Evolutionary conservation across 2,329 filamentous ascomycete species (phyloP).

Genomic region (Neobulgaria alba): DNA sequence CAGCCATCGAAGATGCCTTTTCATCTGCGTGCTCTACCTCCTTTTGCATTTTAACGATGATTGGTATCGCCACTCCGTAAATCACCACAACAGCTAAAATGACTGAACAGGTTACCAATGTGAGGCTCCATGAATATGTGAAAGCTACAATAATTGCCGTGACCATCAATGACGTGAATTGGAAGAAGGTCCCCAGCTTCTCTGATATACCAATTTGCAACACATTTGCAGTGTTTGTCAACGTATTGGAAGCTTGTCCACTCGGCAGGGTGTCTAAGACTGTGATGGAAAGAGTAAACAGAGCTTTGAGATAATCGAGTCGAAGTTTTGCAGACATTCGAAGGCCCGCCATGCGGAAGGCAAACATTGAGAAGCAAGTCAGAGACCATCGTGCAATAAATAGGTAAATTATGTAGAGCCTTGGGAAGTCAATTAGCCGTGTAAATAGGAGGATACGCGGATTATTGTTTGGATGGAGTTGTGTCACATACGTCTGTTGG

Average conservation of each 20-base stretch:
- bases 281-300: constrained; percentile 58
- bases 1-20: constrained; percentile 50
- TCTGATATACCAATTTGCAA: constrained; percentile 59
- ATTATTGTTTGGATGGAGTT: too few species aligned
- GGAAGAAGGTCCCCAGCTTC: constrained; percentile 50
- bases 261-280: constrained; percentile 58
- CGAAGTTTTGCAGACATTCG: constrained; percentile 53
- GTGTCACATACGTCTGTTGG: constrained; percentile 34
- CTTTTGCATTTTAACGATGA: constrained; percentile 44
- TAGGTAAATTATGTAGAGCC: constrained; percentile 60
- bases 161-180: constrained; percentile 44
- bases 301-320: constrained; percentile 52
- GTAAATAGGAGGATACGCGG: too few species aligned
- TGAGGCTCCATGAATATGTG: constrained; percentile 48
- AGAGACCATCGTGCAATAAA: constrained; percentile 59
- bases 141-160: constrained; percentile 47
- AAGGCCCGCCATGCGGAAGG: constrained; percentile 53
- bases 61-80: constrained; percentile 41
- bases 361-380: constrained; percentile 54
- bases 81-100: constrained; percentile 47
- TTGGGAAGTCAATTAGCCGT: neutral
- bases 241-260: constrained; percentile 32
- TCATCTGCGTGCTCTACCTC: constrained; percentile 42
- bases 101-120: constrained; percentile 48
- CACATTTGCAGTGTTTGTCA: constrained; percentile 55